These are phyloP conservation scores for Aureobasidium musti DNA, from an alignment of 2,329 filamentous ascomycete species.

Conservation along the genomic window DNA sequence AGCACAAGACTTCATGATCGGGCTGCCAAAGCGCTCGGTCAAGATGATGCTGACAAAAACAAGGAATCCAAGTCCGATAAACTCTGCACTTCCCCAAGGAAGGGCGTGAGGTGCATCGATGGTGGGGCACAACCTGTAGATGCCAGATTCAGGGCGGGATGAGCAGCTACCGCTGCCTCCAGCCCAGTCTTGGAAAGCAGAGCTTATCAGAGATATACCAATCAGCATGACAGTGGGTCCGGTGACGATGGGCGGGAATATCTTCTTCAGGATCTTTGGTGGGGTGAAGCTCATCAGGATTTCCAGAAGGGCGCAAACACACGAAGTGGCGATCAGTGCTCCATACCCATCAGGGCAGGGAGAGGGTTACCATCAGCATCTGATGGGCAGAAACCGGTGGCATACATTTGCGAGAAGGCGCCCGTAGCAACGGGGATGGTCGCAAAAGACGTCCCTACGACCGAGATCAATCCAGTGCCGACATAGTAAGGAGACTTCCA, in stretches of 20 bases:
- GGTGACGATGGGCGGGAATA: constrained; percentile 77
- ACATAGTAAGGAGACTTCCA: constrained; percentile 71
- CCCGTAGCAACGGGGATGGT: constrained; percentile 73
- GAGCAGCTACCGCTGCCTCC: constrained; percentile 66
- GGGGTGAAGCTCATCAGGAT: constrained; percentile 74
- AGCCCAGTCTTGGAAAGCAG: constrained; percentile 75
- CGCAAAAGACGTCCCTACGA: constrained; percentile 76
- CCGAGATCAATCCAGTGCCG: constrained; percentile 77
- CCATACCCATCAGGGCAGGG: constrained; percentile 78
- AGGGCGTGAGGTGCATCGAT: constrained; percentile 69
- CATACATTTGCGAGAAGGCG: constrained; percentile 75
- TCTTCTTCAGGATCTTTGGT: constrained; percentile 65
- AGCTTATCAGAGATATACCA: constrained; percentile 69
- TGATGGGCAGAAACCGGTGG: constrained; percentile 65
- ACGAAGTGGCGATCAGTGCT: constrained; percentile 67
- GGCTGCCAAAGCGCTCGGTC: constrained; percentile 77
- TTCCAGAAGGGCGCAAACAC: constrained; percentile 59
- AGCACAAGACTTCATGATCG: constrained; percentile 79
- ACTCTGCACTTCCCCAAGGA: constrained; percentile 76
- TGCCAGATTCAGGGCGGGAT: constrained; percentile 50
- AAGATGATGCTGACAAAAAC: constrained; percentile 79
- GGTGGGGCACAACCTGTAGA: constrained; percentile 66
- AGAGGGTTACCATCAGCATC: constrained; percentile 64
- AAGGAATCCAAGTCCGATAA: constrained; percentile 75
- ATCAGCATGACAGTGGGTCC: constrained; percentile 70